Base-by-base conservation (phyloP, 306 rosid genomes). In the Quercus cerris region DNA sequence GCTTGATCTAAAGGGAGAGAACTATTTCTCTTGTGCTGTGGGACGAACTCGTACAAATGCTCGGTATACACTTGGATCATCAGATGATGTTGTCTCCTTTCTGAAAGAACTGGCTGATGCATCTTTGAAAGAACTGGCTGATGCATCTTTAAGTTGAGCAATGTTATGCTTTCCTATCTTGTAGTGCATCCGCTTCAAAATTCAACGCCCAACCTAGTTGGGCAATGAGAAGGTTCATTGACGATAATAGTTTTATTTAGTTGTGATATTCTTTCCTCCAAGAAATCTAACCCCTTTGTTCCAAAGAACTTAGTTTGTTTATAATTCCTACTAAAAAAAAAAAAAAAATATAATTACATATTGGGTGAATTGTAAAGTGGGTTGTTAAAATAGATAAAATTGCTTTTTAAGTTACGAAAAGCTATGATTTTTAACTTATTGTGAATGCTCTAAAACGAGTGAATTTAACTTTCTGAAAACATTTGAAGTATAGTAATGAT, bases 11-110 rank as follows among this genome's bases (percentile, higher is more conserved):
- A 87, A 93, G 82, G 92, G 83, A 75, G 97, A 91, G 84, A 95
- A 95, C 77, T 95, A 95, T 91, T 95, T 91, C 82, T 95, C 99
- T 5, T 95, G 99, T 61, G 85, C 99, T 7, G 98, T 95, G 55
- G 99, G 97, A 30, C 67, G 99, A 79, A 84, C 85, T 27, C 91
- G 87, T 3, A 85, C 97, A 3, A 87, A 84, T 82, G 99, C 99
- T 86, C 88, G 99, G 25, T 95, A 82, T 83, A 77, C 49, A 2
- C 90, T 95, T 62, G 89, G 78, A 67, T 86, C 97, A 1, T 81
- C 99, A 0, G 97, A 90, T 41, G 95, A 92, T 4, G 97, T 93
- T 38, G 94, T 87, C 58, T 52, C 86, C 46, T 91, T 95, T 80
- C 86, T 95, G 38, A 88, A 88, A 86, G 84, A 93, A 41, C 80